Base-by-base conservation (phyloP, 805 yeast genomes). In the Maudiozyma serrabonitensis region DNA sequence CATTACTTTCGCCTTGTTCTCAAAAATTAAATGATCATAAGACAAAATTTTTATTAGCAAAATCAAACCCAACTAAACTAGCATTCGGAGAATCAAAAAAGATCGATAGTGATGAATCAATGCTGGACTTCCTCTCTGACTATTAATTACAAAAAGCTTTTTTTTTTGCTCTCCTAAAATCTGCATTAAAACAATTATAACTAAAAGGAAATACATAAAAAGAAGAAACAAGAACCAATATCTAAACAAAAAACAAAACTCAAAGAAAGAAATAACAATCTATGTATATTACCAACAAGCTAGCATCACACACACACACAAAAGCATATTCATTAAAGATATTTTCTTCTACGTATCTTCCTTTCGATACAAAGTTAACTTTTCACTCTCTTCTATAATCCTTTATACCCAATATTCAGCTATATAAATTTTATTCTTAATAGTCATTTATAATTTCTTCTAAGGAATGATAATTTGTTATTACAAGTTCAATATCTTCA, bases 1-100 rank as follows among this genome's bases (percentile, higher is more conserved):
- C 69, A 45, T 54, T 79, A 53, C 32, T 79, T 62, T 78, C 82
- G 3, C 84, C 84, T 28, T 76, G 82, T 57, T 72, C 82, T 1
- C 75, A 76, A 53, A 79, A 76, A 60, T 62, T 80, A 52, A 75
- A 62, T 52, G 75, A 74, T 37, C 81, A 77, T 54, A 75, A 72
- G 61, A 52, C 63, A 8, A 62, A 57, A 53, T 49, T 62, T 43
- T 53, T 58, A 48, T 46, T 53, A 23, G 45, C 53, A 2, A 57
- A 53, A 18, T 51, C 60, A 6, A 58, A 54, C 13, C 62, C 60
- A 11, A 57, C 60, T 11, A 59, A 57, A 44, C 53, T 63, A 42
- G 54, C 53, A 45, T 55, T 55, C 25, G 42, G 35, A 38, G 18
- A 49, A 6, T 35, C 32, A 4, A 23, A 19, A 1, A 46, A 43